Conservation (phyloP, 2,329 filamentous ascomycete species). For the Pseudocercospora vitis region DNA sequence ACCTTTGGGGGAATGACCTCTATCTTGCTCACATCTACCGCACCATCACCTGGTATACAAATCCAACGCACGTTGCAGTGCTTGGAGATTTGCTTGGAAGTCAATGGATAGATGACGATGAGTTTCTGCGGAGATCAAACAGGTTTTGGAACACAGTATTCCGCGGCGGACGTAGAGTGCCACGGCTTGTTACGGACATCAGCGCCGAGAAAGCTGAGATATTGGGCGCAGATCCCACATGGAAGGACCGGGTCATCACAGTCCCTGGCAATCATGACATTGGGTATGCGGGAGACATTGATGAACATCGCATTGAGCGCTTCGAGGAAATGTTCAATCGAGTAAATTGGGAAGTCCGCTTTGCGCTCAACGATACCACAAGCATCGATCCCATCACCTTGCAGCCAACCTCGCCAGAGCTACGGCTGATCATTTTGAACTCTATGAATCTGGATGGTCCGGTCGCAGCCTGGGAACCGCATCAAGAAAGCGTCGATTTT, state of each 20-base stretch:
- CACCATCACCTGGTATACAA: conserved; percentile 77
- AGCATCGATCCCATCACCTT: conserved; percentile 5
- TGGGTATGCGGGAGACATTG: conserved; percentile 91
- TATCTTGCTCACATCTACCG: conserved; percentile 93
- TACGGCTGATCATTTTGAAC: conserved; percentile 85
- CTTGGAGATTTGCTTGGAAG: conserved; percentile 90
- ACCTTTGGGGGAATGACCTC: conserved; percentile 89
- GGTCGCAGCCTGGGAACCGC: conserved; percentile 64
- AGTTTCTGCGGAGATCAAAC: conserved; percentile 70
- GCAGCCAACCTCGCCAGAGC: conserved; percentile 54
- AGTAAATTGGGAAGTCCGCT: conserved; percentile 83
- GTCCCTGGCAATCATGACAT: conserved; percentile 95
- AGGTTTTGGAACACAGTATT: conserved; percentile 35
- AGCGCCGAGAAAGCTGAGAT: conserved; percentile 38
- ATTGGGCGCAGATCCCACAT: conserved; percentile 53
- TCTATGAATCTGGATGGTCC: conserved; percentile 92
- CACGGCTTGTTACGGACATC: conserved; percentile 34
- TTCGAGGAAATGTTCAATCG: conserved; percentile 86
- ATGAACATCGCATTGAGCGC: conserved; percentile 68
- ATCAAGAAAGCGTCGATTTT: conserved; percentile 75
- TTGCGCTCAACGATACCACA: conserved; percentile 49
- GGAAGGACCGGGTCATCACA: conserved; percentile 80
- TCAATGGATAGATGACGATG: conserved; percentile 86
- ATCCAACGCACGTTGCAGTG: conserved; percentile 82
- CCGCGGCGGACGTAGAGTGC: conserved; percentile 29